Percentiles rank a stretch among this genome's conserved stretches.
Conservation (phyloP, 179 eudicot species). For the Sideroxylon spinosum region DNA sequence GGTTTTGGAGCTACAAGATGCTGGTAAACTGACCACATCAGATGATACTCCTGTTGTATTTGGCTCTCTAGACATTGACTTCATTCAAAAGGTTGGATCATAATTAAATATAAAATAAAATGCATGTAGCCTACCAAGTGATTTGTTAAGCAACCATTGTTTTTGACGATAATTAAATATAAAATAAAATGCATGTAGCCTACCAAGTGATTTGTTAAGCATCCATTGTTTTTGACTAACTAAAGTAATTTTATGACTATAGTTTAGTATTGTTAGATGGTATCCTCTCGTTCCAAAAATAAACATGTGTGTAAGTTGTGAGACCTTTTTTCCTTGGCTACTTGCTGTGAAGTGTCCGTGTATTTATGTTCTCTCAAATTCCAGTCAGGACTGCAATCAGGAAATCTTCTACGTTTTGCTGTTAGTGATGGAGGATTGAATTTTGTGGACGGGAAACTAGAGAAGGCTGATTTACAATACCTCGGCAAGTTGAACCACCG, state of each 20-base stretch:
- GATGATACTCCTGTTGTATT: constrained; percentile 89
- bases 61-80: constrained; percentile 63
- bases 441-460: constrained; percentile 75
- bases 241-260: neutral
- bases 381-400: constrained; percentile 54
- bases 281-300: neutral
- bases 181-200: neutral
- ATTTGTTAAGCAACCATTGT: neutral
- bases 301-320: neutral
- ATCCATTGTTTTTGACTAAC: neutral
- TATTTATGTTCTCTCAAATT: constrained; percentile 2
- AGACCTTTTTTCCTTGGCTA: neutral
- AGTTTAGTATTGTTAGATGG: neutral
- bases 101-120: neutral
- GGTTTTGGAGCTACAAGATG: constrained; percentile 72
- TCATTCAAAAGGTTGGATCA: constrained; percentile 57
- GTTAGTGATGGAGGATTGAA: constrained; percentile 64
- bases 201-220: neutral
- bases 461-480: constrained; percentile 71
- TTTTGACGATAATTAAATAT: neutral
- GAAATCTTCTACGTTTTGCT: constrained; percentile 71
- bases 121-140: neutral
- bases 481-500: constrained; percentile 78
- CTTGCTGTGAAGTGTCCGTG: no score
- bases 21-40: constrained; percentile 68